Conservation (phyloP, 805 yeast species). For the Kazachstania psychrophila region DNA sequence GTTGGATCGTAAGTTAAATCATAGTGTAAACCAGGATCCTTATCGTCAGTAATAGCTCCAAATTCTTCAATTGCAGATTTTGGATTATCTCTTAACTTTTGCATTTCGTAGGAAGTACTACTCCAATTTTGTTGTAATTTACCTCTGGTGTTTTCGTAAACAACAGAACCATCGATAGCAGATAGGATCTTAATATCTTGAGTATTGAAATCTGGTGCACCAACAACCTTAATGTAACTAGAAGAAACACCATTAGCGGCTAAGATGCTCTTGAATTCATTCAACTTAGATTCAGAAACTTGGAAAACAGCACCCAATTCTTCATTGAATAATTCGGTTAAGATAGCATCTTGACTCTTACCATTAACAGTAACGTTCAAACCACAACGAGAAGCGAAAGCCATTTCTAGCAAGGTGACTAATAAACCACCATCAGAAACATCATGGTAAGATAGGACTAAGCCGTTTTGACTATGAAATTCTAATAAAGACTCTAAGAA, state of each 20-base stretch:
- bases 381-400: slow-evolving; percentile 91
- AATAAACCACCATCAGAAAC: slow-evolving; percentile 94
- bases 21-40: slow-evolving; percentile 83
- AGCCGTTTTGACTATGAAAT: slow-evolving; percentile 53
- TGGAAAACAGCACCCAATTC: slow-evolving; percentile 97
- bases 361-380: slow-evolving; percentile 43
- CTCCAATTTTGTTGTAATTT: slow-evolving; percentile 77
- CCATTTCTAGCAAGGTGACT: slow-evolving; percentile 85
- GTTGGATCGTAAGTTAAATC: slow-evolving; percentile 61
- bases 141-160: slow-evolving; percentile 52
- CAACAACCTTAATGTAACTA: slow-evolving; percentile 52
- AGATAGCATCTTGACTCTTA: slow-evolving; percentile 33
- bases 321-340: slow-evolving; percentile 70
- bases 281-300: slow-evolving; percentile 44
- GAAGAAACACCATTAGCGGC: slow-evolving; percentile 48
- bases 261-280: slow-evolving; percentile 47
- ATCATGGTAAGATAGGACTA: slow-evolving; percentile 86
- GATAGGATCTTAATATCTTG: slow-evolving; percentile 41
- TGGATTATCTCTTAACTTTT: slow-evolving; percentile 91
- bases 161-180: slow-evolving; percentile 23
- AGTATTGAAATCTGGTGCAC: slow-evolving; percentile 48
- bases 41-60: slow-evolving; percentile 61
- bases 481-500: slow-evolving; percentile 60
- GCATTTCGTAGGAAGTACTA: slow-evolving; percentile 81
- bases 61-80: slow-evolving; percentile 80